phyloP scores from a whole-genome alignment of 345 rosid genomes.

The Zanthoxylum bungeanum region DNA sequence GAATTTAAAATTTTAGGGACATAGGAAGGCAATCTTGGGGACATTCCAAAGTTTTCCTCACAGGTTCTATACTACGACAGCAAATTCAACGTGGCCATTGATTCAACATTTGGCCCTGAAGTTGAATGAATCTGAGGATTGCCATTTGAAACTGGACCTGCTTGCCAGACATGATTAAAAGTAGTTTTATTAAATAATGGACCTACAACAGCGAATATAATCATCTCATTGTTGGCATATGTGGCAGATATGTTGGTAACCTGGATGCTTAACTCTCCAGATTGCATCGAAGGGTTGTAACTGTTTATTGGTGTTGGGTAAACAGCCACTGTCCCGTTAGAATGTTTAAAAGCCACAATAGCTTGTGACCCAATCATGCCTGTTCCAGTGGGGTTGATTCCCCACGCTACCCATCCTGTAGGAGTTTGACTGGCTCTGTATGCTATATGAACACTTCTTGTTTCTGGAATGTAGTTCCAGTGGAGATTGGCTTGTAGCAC shows the following conservation, averaged over 20 bases:
- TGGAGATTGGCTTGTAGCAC: slow-evolving; percentile 35
- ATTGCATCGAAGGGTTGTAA: slow-evolving; percentile 31
- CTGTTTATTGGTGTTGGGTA: slow-evolving; percentile 31
- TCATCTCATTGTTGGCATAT: slow-evolving; percentile 27
- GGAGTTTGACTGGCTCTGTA: slow-evolving; percentile 33
- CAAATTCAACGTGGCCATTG: slow-evolving; percentile 30
- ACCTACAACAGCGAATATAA: slow-evolving; percentile 40
- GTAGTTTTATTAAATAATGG: slow-evolving; percentile 26
- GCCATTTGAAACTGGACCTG: slow-evolving; percentile 31
- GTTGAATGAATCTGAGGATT: slow-evolving; percentile 29
- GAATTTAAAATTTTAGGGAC: not conserved
- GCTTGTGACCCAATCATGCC: slow-evolving; percentile 56
- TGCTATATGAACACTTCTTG: slow-evolving; percentile 33
- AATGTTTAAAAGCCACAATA: slow-evolving; percentile 37
- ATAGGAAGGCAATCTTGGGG: not conserved
- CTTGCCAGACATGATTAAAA: slow-evolving; percentile 52
- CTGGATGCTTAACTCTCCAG: slow-evolving; percentile 29
- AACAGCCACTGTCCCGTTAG: slow-evolving; percentile 28
- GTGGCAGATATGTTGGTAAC: slow-evolving; percentile 33
- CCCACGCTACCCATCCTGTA: slow-evolving; percentile 50
- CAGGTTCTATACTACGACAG: slow-evolving; percentile 4
- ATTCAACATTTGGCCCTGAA: slow-evolving; percentile 22
- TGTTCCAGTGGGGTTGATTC: slow-evolving; percentile 35
- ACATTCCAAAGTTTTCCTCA: not conserved
- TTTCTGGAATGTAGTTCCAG: slow-evolving; percentile 34